These are phyloP conservation scores for Guillardia theta DNA, from an alignment of 78 protist genomes.

Conservation along the genomic window DNA sequence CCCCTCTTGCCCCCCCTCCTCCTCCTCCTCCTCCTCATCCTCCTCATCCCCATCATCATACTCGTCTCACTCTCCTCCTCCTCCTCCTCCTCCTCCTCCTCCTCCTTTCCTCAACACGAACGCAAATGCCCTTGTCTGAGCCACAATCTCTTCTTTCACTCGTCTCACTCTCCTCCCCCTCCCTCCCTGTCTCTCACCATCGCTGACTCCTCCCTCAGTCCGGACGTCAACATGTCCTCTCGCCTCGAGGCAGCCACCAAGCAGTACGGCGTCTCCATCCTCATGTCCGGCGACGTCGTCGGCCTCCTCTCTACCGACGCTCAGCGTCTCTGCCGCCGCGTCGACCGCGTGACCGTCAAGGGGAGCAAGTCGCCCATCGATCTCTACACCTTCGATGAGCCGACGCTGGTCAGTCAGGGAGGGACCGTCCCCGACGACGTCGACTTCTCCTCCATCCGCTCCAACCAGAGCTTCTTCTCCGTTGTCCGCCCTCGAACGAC, in stretches of 20 bases:
- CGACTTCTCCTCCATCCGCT: not conserved
- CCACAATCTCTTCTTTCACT: too few species aligned
- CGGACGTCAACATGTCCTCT: not conserved
- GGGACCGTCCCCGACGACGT: not conserved
- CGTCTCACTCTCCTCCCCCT: too few species aligned
- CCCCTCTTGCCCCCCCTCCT: too few species aligned
- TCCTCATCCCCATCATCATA: too few species aligned
- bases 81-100: too few species aligned
- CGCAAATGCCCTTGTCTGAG: too few species aligned
- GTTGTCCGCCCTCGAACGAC: not conserved
- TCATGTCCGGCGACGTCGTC: not conserved
- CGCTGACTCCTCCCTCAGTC: too few species aligned
- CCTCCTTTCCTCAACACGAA: too few species aligned
- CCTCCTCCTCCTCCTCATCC: too few species aligned
- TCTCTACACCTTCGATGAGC: slow-evolving; percentile 42
- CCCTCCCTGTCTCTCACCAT: too few species aligned
- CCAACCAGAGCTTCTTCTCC: not conserved
- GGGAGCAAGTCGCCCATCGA: not conserved
- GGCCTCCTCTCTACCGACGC: not conserved
- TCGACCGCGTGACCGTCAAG: slow-evolving; percentile 43
- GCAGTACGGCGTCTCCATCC: not conserved
- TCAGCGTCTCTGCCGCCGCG: not conserved
- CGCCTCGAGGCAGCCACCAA: not conserved
- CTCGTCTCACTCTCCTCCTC: too few species aligned
- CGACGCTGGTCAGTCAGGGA: not conserved